Base-by-base conservation (phyloP, 1,284 basidiomycete species). In the Retiboletus flavoniger region DNA sequence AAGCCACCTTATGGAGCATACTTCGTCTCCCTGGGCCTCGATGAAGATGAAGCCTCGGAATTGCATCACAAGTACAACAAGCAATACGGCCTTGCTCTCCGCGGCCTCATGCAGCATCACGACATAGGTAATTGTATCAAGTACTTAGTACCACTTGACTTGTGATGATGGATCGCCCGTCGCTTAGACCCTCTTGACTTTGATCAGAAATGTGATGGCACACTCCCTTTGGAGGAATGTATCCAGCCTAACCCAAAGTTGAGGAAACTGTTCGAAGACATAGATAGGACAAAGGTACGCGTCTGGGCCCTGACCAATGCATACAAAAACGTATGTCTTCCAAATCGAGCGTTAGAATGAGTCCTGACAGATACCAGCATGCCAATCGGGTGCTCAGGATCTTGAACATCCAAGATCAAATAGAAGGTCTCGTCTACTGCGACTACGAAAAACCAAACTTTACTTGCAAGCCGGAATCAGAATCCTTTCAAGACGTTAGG, bases 251-350 rank as follows among this genome's bases (percentile, higher is more conserved):
- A 89, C 64, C 80, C 83, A 8, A 66, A 66, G 11, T 69, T 91
- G 26, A 82, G 84, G 26, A 80, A 84, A 60, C 76, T 95, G 10
- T 79, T 95, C 36, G 69, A 85, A 64, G 89, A 93, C 63, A 82
- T 95, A 40, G 91, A 95, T 64, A 81, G 86, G 40, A 79, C 78
- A 19, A 93, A 90, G 66, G 81, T 78, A 9, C 81, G 85, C n/a
- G 86, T 92, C 5, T 92, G 89, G 89, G 89, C 80, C 8, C 72
- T 93, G 34, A 93, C 91, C 3, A 93, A 92, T 64, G 90, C 90
- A 7, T 91, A 91, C 65, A 76, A 78, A 51, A 75, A 80, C n/a
- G 90, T 91, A 64, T 50, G 82, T 68, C 14, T n/a, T n/a, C 13
- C 13, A 40, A 38, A n/a, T 24, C 36, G n/a, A 24, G 31, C n/a